These are phyloP conservation scores for Cochlearia excelsa DNA, from an alignment of 345 rosid genomes.

Conservation along the genomic window DNA sequence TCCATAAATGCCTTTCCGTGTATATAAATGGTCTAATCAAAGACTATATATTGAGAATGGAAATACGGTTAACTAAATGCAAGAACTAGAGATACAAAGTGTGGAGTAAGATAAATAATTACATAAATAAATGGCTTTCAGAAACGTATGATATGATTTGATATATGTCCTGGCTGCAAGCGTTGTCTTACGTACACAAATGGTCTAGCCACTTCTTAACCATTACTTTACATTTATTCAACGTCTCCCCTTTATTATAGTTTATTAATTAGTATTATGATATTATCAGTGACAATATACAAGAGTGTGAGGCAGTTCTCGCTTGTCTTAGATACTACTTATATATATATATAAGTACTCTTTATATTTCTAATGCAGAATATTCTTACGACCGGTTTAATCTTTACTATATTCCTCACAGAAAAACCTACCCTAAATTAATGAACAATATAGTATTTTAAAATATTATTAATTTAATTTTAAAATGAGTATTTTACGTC, in stretches of 20 bases:
- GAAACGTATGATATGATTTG: constrained; percentile 7
- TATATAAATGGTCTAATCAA: no score
- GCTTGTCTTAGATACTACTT: background rate
- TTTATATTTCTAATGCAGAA: background rate
- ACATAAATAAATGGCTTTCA: no score
- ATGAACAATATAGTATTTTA: no score
- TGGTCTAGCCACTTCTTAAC: background rate
- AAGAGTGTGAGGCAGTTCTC: background rate
- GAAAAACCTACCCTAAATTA: no score
- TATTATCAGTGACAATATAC: background rate
- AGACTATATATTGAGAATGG: no score
- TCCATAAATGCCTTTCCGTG: no score
- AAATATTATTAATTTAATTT: no score
- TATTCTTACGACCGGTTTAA: background rate
- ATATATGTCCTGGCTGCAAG: constrained; percentile 5
- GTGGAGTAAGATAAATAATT: background rate
- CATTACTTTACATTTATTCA: constrained; percentile 2
- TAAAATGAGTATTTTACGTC: constrained; percentile 4
- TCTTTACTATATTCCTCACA: no score
- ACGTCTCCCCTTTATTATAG: background rate
- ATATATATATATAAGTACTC: no score
- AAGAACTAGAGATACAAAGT: background rate
- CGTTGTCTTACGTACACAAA: constrained; percentile 17
- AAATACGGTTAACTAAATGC: no score
- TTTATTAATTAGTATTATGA: background rate